Evolutionary conservation across 345 rosid genomes (phyloP).

Genomic region (Pseudoturritis turrita): DNA sequence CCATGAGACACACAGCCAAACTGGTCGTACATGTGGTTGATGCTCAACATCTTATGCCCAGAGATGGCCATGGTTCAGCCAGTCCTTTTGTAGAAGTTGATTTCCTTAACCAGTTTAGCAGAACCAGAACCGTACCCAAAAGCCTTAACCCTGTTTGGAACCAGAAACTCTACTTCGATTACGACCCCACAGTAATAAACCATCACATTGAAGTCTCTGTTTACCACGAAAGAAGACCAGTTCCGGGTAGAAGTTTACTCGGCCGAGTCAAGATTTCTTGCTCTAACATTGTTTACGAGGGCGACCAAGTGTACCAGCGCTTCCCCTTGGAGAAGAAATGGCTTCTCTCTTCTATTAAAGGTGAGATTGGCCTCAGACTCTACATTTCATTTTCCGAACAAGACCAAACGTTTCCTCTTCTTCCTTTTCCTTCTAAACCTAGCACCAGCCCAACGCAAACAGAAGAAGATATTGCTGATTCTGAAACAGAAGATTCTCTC

Average conservation of each 20-base stretch:
- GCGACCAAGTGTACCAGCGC: slow-evolving; percentile 49
- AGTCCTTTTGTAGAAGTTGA: slow-evolving; percentile 50
- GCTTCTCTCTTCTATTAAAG: slow-evolving; percentile 43
- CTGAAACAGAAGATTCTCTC: slow-evolving; percentile 24
- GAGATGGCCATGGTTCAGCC: slow-evolving; percentile 52
- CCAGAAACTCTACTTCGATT: slow-evolving; percentile 46
- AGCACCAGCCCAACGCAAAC: slow-evolving; percentile 1
- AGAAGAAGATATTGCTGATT: slow-evolving; percentile 22
- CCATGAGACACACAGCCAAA: slow-evolving; percentile 36
- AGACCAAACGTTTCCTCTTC: slow-evolving; percentile 5
- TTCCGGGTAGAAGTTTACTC: slow-evolving; percentile 44
- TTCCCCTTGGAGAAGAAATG: slow-evolving; percentile 41
- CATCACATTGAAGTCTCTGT: slow-evolving; percentile 37
- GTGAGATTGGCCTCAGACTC: slow-evolving; percentile 52
- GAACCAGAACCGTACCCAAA: slow-evolving; percentile 44
- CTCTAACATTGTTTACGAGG: slow-evolving; percentile 42
- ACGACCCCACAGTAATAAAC: slow-evolving; percentile 18
- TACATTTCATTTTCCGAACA: slow-evolving; percentile 26
- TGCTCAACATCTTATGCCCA: slow-evolving; percentile 54
- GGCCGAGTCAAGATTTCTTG: slow-evolving; percentile 43
- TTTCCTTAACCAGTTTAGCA: slow-evolving; percentile 44
- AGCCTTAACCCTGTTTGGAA: slow-evolving; percentile 48
- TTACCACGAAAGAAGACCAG: slow-evolving; percentile 43
- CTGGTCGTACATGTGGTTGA: slow-evolving; percentile 46
- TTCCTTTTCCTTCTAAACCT: not conserved